A percentile compares a stretch with the other conserved stretches of the same genome.
phyloP scores from a whole-genome alignment of 2,329 filamentous ascomycete species.

The Pseudocercospora eumusae region DNA sequence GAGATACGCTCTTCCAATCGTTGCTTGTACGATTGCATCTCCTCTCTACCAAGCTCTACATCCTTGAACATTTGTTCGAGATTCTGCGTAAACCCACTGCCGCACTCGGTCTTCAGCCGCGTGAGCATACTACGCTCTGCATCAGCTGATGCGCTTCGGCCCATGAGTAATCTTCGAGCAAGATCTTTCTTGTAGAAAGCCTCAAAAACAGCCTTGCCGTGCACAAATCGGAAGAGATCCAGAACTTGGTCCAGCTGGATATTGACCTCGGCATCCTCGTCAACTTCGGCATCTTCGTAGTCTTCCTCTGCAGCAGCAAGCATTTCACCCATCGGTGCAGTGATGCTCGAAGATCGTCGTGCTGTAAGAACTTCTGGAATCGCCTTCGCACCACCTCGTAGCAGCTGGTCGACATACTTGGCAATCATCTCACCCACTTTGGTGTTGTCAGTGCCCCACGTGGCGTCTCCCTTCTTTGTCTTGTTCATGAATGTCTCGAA shows the following conservation, averaged over 20 bases:
- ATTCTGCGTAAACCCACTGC: constrained; percentile 91
- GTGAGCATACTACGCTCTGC: constrained; percentile 94
- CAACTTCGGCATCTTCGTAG: constrained; percentile 62
- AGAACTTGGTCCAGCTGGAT: constrained; percentile 88
- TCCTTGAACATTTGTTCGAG: constrained; percentile 99
- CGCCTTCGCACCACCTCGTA: constrained; percentile 83
- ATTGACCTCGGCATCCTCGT: constrained; percentile 90
- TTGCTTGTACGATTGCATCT: constrained; percentile 84
- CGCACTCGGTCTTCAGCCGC: constrained; percentile 90
- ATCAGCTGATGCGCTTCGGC: constrained; percentile 87
- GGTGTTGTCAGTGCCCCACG: constrained; percentile 79
- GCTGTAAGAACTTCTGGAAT: constrained; percentile 67
- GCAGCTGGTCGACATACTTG: constrained; percentile 87
- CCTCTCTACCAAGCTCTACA: constrained; percentile 87
- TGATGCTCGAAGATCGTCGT: constrained; percentile 46
- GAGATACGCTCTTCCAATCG: constrained; percentile 58
- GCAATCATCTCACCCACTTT: constrained; percentile 99
- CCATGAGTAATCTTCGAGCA: constrained; percentile 85
- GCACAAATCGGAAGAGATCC: constrained; percentile 93
- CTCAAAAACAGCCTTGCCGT: constrained; percentile 97
- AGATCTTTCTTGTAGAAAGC: constrained; percentile 99
- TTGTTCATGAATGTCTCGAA: constrained; percentile 94
- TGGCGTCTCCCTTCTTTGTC: constrained; percentile 66
- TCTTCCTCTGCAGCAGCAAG: constrained; percentile 59
- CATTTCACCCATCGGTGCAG: constrained; percentile 53